These are phyloP conservation scores for Eremochloa ophiuroides DNA, from an alignment of 176 grass and related monocot genomes.

Conservation along the genomic window DNA sequence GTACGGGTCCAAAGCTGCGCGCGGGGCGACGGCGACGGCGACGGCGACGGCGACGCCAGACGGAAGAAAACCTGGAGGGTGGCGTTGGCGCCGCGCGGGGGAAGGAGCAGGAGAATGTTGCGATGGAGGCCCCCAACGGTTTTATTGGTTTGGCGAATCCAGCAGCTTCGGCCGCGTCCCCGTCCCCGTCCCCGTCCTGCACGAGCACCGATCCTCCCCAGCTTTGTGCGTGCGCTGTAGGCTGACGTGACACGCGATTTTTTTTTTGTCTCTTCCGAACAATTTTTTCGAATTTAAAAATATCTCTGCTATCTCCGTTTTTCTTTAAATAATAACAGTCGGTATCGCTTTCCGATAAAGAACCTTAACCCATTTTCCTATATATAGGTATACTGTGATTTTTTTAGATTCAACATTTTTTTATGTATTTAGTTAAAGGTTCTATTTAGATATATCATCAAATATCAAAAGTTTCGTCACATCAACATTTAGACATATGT, in stretches of 20 bases:
- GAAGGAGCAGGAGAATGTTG: not conserved
- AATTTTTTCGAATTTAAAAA: too few relatives aligned
- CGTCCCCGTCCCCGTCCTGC: not conserved
- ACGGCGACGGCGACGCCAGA: not conserved
- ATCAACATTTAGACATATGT: too few relatives aligned
- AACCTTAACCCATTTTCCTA: too few relatives aligned
- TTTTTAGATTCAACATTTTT: too few relatives aligned
- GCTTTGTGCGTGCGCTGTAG: not conserved
- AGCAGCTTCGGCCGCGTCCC: not conserved
- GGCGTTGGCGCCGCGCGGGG: not conserved
- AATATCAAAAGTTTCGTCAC: too few relatives aligned
- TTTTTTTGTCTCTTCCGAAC: too few relatives aligned
- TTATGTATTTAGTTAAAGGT: too few relatives aligned
- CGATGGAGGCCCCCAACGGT: not conserved
- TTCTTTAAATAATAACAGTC: too few relatives aligned
- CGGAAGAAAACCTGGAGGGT: not conserved
- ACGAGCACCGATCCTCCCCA: not conserved
- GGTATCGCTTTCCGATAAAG: too few relatives aligned
- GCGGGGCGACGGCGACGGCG: not conserved
- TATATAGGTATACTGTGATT: too few relatives aligned
- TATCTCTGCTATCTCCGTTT: too few relatives aligned
- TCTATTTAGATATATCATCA: too few relatives aligned
- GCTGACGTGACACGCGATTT: not conserved
- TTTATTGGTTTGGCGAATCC: conserved; percentile 2
- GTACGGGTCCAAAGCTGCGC: not conserved